Evolutionary conservation across 148 eudicot genomes (phyloP), one percentile per base, ranked within the genome.

Genomic region (Camellia japonica): DNA sequence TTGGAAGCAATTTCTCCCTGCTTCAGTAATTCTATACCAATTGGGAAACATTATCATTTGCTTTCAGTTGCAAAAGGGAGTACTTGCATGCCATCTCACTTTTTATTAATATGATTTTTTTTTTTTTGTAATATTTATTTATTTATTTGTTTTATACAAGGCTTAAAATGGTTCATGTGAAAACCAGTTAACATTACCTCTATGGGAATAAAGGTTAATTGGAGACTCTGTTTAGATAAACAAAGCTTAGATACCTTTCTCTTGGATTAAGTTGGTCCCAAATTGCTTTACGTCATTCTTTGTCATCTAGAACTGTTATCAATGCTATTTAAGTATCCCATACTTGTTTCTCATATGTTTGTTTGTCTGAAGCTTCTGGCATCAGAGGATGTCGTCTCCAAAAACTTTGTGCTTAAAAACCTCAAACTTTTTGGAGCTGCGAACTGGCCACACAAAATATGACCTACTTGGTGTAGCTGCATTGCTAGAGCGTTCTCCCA

Each of bases 401-500:
- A 23, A 14, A 19, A 52, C 12, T 55, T 71, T 71, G 60, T 9
- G 19, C 38, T 71, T 41, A 71, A 71, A 30, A 51, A 52, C 42
- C 75, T 71, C 15, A 71, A n/a, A 54, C 54, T 10, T 18, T 5
- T 10, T 71, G 56, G 75, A 49, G 58, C 60, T 71, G 18, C 2
- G 42, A 52, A 71, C 75, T 19, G 56, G 75, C 42, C 51, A n/a
- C 10, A 9, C 75, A 51, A 47, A 30, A 52, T 71, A 8, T 71
- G 75, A 71, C 51, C 75, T 71, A 51, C 75, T 71, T 0, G 75
- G 59, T 52, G 10, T 71, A 71, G 75, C 75, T 71, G 56, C 43
- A 9, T 11, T 71, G 42, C 54, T 71, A 18, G 75, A 71, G 59
- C 19, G 75, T 52, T 51, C 58, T 19, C 75, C 75, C 59, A 52